Evolutionary conservation across 352 stramenopile species (phyloP).

Genomic region (Aphanomyces euteiches): DNA sequence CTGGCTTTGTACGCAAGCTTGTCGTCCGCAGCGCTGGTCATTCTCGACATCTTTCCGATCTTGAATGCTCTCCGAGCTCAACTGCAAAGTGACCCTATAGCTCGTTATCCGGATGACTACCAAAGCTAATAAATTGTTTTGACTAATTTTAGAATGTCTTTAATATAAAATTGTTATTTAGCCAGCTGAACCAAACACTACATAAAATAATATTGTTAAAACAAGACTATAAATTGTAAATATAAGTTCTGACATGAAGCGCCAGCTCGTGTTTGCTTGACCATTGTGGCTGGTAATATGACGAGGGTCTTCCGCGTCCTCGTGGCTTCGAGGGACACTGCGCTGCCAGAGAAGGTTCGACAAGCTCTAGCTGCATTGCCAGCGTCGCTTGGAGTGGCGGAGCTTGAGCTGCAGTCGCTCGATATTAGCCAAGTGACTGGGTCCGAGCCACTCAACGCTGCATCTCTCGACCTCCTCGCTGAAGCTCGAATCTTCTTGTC

Average conservation of each 20-base stretch:
- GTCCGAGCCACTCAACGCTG: conserved; percentile 8
- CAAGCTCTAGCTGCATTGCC: conserved; percentile 51
- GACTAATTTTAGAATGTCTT: no score
- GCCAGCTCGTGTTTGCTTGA: not conserved
- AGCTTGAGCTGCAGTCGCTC: no score
- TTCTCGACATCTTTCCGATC: no score
- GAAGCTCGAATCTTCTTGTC: conserved; percentile 46
- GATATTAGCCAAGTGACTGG: no score
- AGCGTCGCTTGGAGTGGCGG: not conserved
- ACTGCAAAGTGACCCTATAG: no score
- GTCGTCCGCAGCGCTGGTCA: no score
- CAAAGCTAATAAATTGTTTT: no score
- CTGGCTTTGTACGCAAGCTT: no score
- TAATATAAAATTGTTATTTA: no score
- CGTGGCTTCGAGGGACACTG: conserved; percentile 35
- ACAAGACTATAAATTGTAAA: not conserved
- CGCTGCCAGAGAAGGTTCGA: conserved; percentile 97
- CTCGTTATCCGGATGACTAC: no score
- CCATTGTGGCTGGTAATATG: not conserved
- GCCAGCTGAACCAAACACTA: no score
- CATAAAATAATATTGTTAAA: not conserved
- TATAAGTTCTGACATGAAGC: not conserved
- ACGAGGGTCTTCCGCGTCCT: not conserved
- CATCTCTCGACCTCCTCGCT: conserved; percentile 36
- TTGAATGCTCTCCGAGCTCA: no score